Evolutionary conservation across 495 filamentous ascomycete species (phyloP).

Genomic region (Arthonia radiata): DNA sequence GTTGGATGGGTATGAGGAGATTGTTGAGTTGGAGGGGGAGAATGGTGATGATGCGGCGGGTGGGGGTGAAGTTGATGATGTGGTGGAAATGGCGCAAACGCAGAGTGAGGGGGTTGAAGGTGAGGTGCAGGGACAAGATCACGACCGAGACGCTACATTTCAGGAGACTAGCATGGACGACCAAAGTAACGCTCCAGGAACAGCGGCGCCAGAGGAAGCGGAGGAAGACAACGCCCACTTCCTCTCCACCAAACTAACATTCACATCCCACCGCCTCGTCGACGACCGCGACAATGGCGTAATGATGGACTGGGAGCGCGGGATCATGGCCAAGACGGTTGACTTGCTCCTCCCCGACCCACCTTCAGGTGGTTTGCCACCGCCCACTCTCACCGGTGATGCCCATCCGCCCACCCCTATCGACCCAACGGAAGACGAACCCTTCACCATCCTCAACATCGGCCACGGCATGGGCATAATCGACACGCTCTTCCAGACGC

Average conservation of each 20-base stretch:
- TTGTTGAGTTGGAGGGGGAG: slow-evolving; percentile 37
- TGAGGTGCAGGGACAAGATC: slow-evolving; percentile 4
- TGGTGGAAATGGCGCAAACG: slow-evolving; percentile 1
- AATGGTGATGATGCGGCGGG: slow-evolving; percentile 4
- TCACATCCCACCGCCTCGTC: slow-evolving; percentile 47
- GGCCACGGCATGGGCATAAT: slow-evolving; percentile 96
- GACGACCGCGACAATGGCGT: slow-evolving; percentile 68
- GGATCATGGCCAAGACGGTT: slow-evolving; percentile 65
- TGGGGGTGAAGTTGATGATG: slow-evolving; percentile 1
- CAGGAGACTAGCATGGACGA: too few relatives aligned
- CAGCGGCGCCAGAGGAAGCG: slow-evolving; percentile 10
- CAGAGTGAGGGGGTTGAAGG: neutral
- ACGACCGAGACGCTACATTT: slow-evolving; percentile 6
- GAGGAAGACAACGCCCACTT: slow-evolving; percentile 42
- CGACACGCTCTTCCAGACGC: slow-evolving; percentile 53
- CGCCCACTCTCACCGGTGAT: too few relatives aligned
- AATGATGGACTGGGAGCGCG: slow-evolving; percentile 93
- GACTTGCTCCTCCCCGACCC: slow-evolving; percentile 29
- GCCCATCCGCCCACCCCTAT: too few relatives aligned
- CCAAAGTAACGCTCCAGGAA: too few relatives aligned
- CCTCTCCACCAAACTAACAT: slow-evolving; percentile 51
- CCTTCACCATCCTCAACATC: slow-evolving; percentile 70
- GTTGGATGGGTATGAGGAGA: slow-evolving; percentile 50
- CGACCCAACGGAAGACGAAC: too few relatives aligned
- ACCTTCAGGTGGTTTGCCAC: too few relatives aligned